Percentiles rank a stretch among this genome's conserved stretches.
These are phyloP conservation scores for Hevea brasiliensis DNA, from an alignment of 345 rosid genomes.

Conservation along the genomic window DNA sequence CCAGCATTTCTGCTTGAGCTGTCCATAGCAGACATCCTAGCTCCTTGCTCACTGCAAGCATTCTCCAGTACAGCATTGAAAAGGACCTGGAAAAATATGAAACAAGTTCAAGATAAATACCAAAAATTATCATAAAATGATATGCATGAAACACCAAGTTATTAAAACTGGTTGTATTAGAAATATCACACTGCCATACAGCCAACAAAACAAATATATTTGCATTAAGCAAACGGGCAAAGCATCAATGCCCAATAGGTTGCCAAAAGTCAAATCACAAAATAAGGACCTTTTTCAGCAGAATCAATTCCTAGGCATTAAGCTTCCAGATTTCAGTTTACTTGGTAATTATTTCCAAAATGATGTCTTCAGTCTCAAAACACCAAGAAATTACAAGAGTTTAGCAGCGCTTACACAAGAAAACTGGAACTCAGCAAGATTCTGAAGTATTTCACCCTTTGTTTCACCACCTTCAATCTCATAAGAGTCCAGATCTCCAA, in stretches of 20 bases:
- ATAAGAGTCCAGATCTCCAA: slow-evolving; percentile 87
- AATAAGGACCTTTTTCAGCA: background rate
- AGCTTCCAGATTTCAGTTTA: slow-evolving; percentile 4
- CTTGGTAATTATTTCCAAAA: background rate
- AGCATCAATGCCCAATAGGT: background rate
- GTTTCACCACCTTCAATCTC: slow-evolving; percentile 98
- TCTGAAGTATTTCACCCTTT: slow-evolving; percentile 89
- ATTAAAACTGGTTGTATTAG: background rate
- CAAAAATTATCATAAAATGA: slow-evolving; percentile 1
- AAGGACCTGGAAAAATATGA: slow-evolving; percentile 48
- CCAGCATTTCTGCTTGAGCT: slow-evolving; percentile 99
- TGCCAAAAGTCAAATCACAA: background rate
- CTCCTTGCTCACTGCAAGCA: slow-evolving; percentile 38
- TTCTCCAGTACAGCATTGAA: slow-evolving; percentile 94
- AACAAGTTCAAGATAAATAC: slow-evolving; percentile 3
- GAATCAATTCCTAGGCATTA: background rate
- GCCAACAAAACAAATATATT: background rate
- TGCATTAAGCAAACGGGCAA: background rate
- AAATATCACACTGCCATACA: background rate
- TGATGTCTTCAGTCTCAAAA: background rate
- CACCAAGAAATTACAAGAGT: background rate
- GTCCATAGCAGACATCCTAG: slow-evolving; percentile 68
- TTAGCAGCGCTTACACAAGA: slow-evolving; percentile 73
- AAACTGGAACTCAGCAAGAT: slow-evolving; percentile 90
- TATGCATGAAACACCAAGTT: background rate